Evolutionary conservation across 176 grass and related monocot species (phyloP), one percentile per base, ranked within the genome.

Genomic region (Urochloa ruziziensis): DNA sequence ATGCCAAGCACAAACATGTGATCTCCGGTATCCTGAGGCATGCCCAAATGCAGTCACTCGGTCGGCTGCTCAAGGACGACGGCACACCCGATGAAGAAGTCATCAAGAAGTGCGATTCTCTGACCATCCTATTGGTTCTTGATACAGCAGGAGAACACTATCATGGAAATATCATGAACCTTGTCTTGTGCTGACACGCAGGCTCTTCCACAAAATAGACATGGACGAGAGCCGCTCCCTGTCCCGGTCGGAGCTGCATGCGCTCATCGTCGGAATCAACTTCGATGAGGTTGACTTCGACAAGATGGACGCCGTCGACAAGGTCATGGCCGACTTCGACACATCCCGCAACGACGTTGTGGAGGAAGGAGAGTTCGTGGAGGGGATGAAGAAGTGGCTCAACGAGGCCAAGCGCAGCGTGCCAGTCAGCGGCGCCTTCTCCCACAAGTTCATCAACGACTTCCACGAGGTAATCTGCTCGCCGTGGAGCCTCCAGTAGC

Each of bases 1-100:
- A 89, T 17, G 96, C 83, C 19, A 99, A 99, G 76, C 93, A 90
- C 84, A 99, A 91, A 66, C 96, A 96, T 91, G 85, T 99, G 73
- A 99, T 99, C 74, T 96, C 96, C 69, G 96, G 96, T 83, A 92
- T 99, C 78, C 78, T 99, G 51, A 89, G 24, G 83, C 85, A 91
- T 48, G 91, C 68, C 65, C 89, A 89, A 27, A 89, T 4, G 65
- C 30, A 70, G 85, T 15, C 87, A 7, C 73, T 99, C 7, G 96
- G 91, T 14, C 79, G 62, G 0, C 84, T 99, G 43, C 83, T 94
- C 79, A 39, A 89, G 9, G 87, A 88, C 0, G 73, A 94, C 23
- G 96, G 96, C 62, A 76, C 85, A 28, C 85, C 96, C 34, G 86
- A 98, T 81, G 86, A 11, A 32, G 14, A 39, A 0, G 79, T 91